phyloP scores from a whole-genome alignment of 768 basidiomycete genomes.

The Suillus ampliporus region DNA sequence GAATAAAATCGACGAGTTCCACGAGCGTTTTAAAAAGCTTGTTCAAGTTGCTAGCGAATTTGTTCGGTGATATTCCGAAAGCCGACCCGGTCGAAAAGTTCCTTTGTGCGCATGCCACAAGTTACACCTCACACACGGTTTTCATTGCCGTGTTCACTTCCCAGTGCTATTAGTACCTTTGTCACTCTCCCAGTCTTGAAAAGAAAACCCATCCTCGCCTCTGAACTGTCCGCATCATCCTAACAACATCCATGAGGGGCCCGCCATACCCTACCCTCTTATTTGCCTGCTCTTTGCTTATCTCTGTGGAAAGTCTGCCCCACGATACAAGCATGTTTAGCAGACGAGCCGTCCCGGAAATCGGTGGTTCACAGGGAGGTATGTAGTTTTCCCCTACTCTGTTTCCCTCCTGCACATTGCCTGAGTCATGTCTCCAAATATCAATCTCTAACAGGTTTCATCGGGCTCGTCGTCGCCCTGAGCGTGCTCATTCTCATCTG shows the following conservation, averaged over 20 bases:
- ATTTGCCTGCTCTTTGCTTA: background rate
- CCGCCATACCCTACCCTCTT: background rate
- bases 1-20: too few species aligned
- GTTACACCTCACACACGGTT: constrained; percentile 3
- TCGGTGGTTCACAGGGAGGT: constrained; percentile 58
- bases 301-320: background rate
- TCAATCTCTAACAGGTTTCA: constrained; percentile 51
- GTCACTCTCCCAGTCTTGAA: background rate
- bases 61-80: background rate
- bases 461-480: constrained; percentile 62
- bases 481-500: constrained; percentile 57
- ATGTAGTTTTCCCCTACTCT: constrained; percentile 20
- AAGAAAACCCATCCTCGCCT: background rate
- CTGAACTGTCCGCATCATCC: background rate
- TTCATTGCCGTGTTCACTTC: background rate
- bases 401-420: background rate
- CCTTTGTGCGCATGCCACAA: background rate
- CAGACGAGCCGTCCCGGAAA: constrained; percentile 49
- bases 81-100: background rate
- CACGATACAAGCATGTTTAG: background rate
- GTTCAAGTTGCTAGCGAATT: too few species aligned
- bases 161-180: background rate
- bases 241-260: background rate
- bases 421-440: constrained; percentile 4
- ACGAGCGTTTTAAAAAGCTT: too few species aligned